These are phyloP conservation scores for Brassica napus DNA, from an alignment of 345 rosid genomes.

Conservation along the genomic window DNA sequence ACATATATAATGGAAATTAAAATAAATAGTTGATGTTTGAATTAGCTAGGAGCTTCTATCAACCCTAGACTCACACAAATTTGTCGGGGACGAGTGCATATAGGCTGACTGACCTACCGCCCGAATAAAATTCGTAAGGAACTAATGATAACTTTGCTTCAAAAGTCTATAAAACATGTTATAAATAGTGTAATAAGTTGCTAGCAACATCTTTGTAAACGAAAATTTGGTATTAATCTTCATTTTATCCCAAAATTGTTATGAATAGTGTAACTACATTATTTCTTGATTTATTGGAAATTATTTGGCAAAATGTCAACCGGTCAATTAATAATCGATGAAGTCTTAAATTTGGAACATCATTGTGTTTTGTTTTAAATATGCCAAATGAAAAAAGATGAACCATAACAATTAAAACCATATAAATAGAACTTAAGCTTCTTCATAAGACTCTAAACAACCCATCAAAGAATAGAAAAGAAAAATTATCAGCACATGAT, in stretches of 20 bases:
- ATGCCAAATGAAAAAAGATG: slow-evolving; percentile 1
- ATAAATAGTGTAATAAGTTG: neutral
- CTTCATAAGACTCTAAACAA: slow-evolving; percentile 18
- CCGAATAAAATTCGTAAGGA: neutral
- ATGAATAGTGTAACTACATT: neutral
- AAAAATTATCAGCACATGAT: neutral
- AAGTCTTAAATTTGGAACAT: no score
- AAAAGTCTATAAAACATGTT: neutral
- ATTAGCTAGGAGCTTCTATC: neutral
- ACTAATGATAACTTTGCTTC: neutral
- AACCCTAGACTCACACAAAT: neutral
- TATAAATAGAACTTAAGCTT: slow-evolving; percentile 24
- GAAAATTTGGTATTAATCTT: neutral
- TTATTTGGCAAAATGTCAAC: neutral
- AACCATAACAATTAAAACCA: neutral
- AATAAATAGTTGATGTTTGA: neutral
- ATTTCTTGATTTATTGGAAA: neutral
- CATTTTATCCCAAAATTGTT: neutral
- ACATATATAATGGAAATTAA: neutral
- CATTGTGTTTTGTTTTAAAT: neutral
- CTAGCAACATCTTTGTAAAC: neutral
- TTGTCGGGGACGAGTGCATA: neutral
- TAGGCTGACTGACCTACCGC: neutral
- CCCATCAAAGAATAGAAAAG: neutral
- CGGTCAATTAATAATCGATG: neutral